phyloP scores from a whole-genome alignment of 495 filamentous ascomycete species.

The Filosporella fistucella region DNA sequence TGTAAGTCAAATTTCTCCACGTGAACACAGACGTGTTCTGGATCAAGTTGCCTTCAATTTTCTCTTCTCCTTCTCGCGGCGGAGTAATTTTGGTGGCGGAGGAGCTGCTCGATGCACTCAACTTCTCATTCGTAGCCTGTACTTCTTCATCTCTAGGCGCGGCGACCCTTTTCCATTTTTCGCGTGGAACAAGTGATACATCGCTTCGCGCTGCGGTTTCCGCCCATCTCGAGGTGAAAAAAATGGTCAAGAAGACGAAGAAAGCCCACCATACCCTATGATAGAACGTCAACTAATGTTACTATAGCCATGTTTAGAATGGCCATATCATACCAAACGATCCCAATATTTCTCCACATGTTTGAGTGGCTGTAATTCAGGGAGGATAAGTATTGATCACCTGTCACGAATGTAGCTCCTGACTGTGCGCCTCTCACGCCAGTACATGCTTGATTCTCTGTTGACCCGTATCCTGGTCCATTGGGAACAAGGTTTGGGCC shows the following conservation, averaged over 20 bases:
- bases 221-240: background rate
- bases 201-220: background rate
- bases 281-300: background rate
- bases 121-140: background rate
- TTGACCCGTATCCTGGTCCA: conserved; percentile 33
- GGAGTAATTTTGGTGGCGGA: background rate
- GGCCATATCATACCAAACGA: conserved; percentile 35
- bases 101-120: background rate
- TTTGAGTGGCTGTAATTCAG: conserved; percentile 52
- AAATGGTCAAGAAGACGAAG: background rate
- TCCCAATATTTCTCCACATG: conserved; percentile 63
- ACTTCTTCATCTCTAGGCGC: background rate
- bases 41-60: conserved; percentile 20
- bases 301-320: background rate
- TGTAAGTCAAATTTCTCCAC: conserved; percentile 55
- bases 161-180: background rate
- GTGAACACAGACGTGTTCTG: conserved; percentile 49
- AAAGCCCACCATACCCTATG: background rate
- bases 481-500: conserved; percentile 4
- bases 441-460: conserved; percentile 31
- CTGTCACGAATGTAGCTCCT: conserved; percentile 25
- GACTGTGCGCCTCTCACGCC: conserved; percentile 1
- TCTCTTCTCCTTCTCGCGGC: no score
- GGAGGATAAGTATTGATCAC: conserved; percentile 12
- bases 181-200: background rate